A percentile compares a stretch with the other conserved stretches of the same genome.
These are phyloP conservation scores for Zalaria sp. DNA, from an alignment of 2,329 filamentous ascomycete genomes.

Conservation along the genomic window DNA sequence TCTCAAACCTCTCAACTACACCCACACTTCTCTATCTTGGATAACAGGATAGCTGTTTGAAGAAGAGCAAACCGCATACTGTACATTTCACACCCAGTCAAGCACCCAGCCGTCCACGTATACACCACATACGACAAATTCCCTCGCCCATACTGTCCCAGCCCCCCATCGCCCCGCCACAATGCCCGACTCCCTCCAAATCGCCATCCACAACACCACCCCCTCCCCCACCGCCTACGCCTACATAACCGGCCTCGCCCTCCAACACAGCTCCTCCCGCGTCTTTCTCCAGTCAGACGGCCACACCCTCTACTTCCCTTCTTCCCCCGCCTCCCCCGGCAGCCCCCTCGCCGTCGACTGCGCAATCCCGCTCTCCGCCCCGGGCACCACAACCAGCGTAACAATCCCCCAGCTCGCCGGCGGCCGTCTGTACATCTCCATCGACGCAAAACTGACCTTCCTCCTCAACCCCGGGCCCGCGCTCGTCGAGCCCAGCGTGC, in stretches of 20 bases:
- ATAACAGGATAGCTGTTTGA: no score
- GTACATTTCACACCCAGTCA: no score
- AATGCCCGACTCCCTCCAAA: constrained; percentile 21
- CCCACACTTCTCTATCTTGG: no score
- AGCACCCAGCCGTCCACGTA: no score
- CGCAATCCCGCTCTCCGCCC: constrained; percentile 19
- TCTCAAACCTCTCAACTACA: no score
- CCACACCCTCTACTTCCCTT: constrained; percentile 19
- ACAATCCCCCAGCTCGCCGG: constrained; percentile 24
- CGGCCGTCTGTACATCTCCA: constrained; percentile 22
- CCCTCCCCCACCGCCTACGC: constrained; percentile 17
- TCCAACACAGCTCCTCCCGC: constrained; percentile 17
- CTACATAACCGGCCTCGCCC: constrained; percentile 22
- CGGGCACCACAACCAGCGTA: constrained; percentile 17
- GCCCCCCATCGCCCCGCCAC: neutral
- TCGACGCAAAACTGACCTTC: constrained; percentile 20
- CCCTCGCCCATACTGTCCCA: no score
- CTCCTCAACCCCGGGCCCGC: constrained; percentile 22
- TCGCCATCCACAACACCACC: constrained; percentile 20
- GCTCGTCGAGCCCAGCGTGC: constrained; percentile 20
- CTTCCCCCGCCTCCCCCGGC: constrained; percentile 16
- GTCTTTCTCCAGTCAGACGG: constrained; percentile 20
- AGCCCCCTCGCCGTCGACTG: constrained; percentile 19
- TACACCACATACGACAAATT: no score
- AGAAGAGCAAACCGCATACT: no score